phyloP scores from a whole-genome alignment of 2,329 filamentous ascomycete species.

The Cercospora zeae-maydis region DNA sequence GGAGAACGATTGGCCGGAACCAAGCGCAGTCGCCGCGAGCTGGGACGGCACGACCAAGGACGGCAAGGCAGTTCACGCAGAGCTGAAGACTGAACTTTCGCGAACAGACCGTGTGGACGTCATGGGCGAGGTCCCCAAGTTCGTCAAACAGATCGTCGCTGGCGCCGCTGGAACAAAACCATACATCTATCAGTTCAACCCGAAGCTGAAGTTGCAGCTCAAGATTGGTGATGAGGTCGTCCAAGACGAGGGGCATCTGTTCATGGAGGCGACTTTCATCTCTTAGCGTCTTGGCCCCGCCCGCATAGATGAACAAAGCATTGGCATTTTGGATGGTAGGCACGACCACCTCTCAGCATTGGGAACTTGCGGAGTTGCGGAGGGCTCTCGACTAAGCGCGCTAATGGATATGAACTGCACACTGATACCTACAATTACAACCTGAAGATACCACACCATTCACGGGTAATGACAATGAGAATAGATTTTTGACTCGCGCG shows the following conservation, averaged over 20 bases:
- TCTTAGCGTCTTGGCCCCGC: conserved; percentile 42
- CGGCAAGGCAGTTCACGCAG: conserved; percentile 66
- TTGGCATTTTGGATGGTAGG: not conserved
- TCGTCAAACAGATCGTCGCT: conserved; percentile 91
- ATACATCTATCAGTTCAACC: conserved; percentile 93
- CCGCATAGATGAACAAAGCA: not conserved
- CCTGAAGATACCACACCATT: conserved; percentile 14
- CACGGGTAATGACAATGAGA: conserved; percentile 49
- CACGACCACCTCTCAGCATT: conserved; percentile 12
- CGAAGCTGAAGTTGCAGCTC: conserved; percentile 72
- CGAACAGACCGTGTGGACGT: conserved; percentile 83
- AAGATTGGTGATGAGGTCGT: conserved; percentile 78
- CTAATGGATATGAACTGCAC: conserved; percentile 57
- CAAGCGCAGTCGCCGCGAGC: conserved; percentile 66
- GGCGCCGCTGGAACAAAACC: conserved; percentile 87
- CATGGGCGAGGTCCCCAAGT: conserved; percentile 92
- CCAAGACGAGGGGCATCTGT: conserved; percentile 72
- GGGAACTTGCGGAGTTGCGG: conserved; percentile 52
- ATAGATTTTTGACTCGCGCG: conserved; percentile 8
- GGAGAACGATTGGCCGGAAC: conserved; percentile 86
- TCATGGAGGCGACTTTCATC: conserved; percentile 95
- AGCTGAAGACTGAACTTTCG: conserved; percentile 66
- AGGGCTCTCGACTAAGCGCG: conserved; percentile 61
- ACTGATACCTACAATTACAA: conserved; percentile 38
- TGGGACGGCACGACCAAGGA: conserved; percentile 79